Percentiles rank a stretch among this genome's conserved stretches.
These are phyloP conservation scores for Blastocystis sp. DNA, from an alignment of 352 stramenopile species.

Conservation along the genomic window DNA sequence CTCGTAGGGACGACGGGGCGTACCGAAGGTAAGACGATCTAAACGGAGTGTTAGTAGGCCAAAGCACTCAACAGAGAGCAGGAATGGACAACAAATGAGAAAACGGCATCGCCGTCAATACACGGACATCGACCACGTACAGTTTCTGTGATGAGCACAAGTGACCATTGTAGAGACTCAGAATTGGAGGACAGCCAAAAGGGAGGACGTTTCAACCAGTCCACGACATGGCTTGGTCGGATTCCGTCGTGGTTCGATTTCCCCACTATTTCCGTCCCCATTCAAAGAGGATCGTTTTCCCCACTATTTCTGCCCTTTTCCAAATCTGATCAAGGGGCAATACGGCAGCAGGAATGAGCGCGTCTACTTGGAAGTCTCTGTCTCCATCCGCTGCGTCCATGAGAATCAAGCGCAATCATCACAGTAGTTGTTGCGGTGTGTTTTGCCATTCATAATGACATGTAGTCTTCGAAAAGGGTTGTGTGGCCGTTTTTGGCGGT, in stretches of 20 bases:
- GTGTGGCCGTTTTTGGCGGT: neutral
- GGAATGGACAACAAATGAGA: neutral
- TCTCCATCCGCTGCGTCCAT: neutral
- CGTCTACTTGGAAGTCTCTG: neutral
- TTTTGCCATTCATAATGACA: neutral
- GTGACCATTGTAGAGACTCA: constrained; percentile 24
- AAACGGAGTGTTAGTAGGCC: neutral
- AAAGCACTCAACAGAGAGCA: neutral
- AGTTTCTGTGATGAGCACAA: constrained; percentile 31
- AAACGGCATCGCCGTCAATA: neutral
- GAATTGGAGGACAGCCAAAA: neutral
- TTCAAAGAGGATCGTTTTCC: neutral
- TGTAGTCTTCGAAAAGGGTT: neutral
- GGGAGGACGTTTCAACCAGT: neutral
- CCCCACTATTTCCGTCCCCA: neutral
- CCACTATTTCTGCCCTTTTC: neutral
- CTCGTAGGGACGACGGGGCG: constrained; percentile 3
- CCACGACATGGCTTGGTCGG: too few species aligned
- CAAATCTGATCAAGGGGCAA: neutral
- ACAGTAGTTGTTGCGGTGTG: constrained; percentile 2
- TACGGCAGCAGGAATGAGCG: neutral
- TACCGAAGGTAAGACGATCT: constrained; percentile 1
- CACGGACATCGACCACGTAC: neutral
- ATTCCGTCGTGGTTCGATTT: neutral
- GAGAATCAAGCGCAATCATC: constrained; percentile 5